Percentiles rank a stretch among this genome's conserved stretches.
These are phyloP conservation scores for Glonium stellatum DNA, from an alignment of 495 filamentous ascomycete species.

Conservation along the genomic window DNA sequence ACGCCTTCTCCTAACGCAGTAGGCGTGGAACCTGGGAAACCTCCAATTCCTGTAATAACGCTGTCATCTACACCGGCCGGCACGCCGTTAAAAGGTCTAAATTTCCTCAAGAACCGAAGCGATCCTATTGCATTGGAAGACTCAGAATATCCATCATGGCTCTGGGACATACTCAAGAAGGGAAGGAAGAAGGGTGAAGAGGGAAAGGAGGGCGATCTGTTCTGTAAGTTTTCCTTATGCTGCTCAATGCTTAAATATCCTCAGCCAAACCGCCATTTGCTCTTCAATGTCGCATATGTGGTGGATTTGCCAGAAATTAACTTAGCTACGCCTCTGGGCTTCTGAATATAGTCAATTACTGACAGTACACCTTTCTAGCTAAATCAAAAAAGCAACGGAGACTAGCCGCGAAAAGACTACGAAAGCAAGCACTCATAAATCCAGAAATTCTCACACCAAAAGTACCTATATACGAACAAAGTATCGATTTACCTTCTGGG, in stretches of 20 bases:
- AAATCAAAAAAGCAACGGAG: conserved; percentile 74
- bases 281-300: no score
- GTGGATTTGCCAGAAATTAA: no score
- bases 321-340: neutral
- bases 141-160: conserved; percentile 81
- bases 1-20: conserved; percentile 39
- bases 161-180: conserved; percentile 68
- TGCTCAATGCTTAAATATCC: neutral
- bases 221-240: conserved; percentile 53
- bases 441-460: conserved; percentile 59
- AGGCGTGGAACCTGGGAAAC: conserved; percentile 11
- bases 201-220: conserved; percentile 53
- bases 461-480: conserved; percentile 77
- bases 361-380: conserved; percentile 41
- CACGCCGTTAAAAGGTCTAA: conserved; percentile 68
- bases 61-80: conserved; percentile 57
- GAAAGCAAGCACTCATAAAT: conserved; percentile 57
- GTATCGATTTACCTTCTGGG: conserved; percentile 64
- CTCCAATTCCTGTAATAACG: conserved; percentile 26
- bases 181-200: conserved; percentile 32
- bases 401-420: conserved; percentile 58
- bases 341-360: neutral
- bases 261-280: no score
- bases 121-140: conserved; percentile 69
- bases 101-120: conserved; percentile 77